These are phyloP conservation scores for Ceratocystiopsis sp. DNA, from an alignment of 2,329 filamentous ascomycete genomes.

Conservation along the genomic window DNA sequence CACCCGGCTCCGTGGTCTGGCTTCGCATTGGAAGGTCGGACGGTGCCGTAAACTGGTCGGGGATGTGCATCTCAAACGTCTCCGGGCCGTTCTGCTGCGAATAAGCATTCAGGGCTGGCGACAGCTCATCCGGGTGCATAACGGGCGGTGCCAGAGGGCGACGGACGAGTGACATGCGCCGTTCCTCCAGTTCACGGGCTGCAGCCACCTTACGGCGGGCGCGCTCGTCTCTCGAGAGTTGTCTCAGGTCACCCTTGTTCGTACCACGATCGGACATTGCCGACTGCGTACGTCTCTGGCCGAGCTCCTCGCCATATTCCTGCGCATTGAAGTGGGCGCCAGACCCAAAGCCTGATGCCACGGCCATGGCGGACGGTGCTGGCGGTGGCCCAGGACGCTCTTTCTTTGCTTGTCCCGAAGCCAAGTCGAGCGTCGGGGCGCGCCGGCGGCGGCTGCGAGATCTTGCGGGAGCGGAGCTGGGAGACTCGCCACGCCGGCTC, in stretches of 20 bases:
- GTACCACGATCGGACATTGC: slow-evolving; percentile 8
- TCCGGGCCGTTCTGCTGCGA: slow-evolving; percentile 11
- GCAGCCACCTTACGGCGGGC: slow-evolving; percentile 55
- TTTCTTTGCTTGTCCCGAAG: slow-evolving; percentile 8
- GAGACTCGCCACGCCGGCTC: slow-evolving; percentile 11
- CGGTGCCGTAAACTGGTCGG: slow-evolving; percentile 19
- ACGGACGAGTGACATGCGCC: slow-evolving; percentile 66
- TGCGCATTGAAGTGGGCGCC: slow-evolving; percentile 13
- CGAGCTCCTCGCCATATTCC: slow-evolving; percentile 8
- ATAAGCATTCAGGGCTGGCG: slow-evolving; percentile 12
- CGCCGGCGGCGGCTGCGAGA: slow-evolving; percentile 11
- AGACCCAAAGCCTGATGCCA: slow-evolving; percentile 6
- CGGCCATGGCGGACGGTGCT: slow-evolving; percentile 9
- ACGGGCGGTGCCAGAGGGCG: slow-evolving; percentile 67
- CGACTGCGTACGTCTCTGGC: slow-evolving; percentile 24
- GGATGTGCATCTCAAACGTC: slow-evolving; percentile 22
- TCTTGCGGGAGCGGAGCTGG: slow-evolving; percentile 10
- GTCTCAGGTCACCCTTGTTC: slow-evolving; percentile 32
- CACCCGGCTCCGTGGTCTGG: slow-evolving; percentile 45
- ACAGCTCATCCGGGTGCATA: slow-evolving; percentile 49
- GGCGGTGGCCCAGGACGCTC: slow-evolving; percentile 12
- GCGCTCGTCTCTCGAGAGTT: slow-evolving; percentile 38
- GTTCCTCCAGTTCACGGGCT: slow-evolving; percentile 74
- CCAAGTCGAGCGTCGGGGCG: not conserved
- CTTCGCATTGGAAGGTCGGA: slow-evolving; percentile 38